phyloP scores from a whole-genome alignment of 2,329 filamentous ascomycete species.

The Fusarium sp. region DNA sequence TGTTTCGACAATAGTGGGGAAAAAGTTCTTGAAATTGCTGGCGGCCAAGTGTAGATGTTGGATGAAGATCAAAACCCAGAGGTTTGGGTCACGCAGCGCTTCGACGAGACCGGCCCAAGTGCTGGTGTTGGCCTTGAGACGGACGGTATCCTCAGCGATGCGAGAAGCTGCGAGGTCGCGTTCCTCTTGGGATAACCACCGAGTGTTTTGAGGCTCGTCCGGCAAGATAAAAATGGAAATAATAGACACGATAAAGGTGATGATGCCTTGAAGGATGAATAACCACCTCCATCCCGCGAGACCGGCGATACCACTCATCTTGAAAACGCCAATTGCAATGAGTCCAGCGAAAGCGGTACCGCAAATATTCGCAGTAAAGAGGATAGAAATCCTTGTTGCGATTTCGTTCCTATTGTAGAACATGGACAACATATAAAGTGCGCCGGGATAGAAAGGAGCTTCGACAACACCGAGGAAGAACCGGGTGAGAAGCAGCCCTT shows the following conservation, averaged over 20 bases:
- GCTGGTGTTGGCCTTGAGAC: constrained; percentile 53
- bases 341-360: constrained; percentile 56
- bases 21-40: constrained; percentile 56
- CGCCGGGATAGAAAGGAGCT: constrained; percentile 53
- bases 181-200: constrained; percentile 56
- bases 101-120: constrained; percentile 58
- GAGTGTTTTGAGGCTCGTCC: constrained; percentile 56
- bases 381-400: constrained; percentile 55
- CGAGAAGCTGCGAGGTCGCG: constrained; percentile 55
- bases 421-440: constrained; percentile 59
- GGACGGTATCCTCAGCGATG: constrained; percentile 59
- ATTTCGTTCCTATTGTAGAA: constrained; percentile 67
- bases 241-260: constrained; percentile 40
- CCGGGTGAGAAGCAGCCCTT: constrained; percentile 59
- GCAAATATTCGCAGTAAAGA: constrained; percentile 56
- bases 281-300: constrained; percentile 54
- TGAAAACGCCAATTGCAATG: constrained; percentile 57
- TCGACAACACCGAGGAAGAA: constrained; percentile 57
- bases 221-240: constrained; percentile 43
- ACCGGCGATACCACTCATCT: constrained; percentile 37
- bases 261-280: constrained; percentile 74
- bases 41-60: constrained; percentile 63
- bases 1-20: constrained; percentile 43
- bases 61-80: constrained; percentile 63
- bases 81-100: constrained; percentile 57